Percentiles rank a stretch among this genome's conserved stretches.
Conservation (phyloP, 1,284 basidiomycete genomes). For the Tylopilus sp. region DNA sequence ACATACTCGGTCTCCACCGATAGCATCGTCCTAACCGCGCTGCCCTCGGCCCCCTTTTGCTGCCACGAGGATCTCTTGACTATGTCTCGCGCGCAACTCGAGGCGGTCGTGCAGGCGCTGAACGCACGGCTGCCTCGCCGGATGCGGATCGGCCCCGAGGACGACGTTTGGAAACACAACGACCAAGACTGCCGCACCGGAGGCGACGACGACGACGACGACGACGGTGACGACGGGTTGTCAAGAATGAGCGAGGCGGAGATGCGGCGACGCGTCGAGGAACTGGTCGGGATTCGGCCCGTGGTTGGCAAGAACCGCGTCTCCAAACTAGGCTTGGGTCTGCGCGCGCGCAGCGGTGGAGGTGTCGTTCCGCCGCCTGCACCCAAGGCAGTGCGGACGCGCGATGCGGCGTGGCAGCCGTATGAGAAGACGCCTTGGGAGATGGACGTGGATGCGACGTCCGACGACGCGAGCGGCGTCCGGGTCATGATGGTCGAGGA, state of each 20-base stretch:
- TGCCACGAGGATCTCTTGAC: constrained; percentile 57
- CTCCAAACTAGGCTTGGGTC: constrained; percentile 15
- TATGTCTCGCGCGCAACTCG: constrained; percentile 46
- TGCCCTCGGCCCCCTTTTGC: constrained; percentile 50
- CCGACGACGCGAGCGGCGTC: background rate
- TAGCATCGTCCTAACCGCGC: constrained; percentile 52
- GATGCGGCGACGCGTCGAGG: constrained; percentile 47
- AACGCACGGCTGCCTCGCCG: constrained; percentile 46
- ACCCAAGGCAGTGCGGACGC: constrained; percentile 27
- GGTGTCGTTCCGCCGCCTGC: constrained; percentile 16
- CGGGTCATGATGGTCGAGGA: constrained; percentile 13
- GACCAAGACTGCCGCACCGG: background rate
- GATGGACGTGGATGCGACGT: constrained; percentile 19
- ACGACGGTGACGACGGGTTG: constrained; percentile 11
- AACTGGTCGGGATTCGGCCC: constrained; percentile 46
- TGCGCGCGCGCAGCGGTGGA: constrained; percentile 7
- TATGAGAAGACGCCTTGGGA: constrained; percentile 26
- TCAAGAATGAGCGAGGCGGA: constrained; percentile 35
- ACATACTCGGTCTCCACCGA: constrained; percentile 47
- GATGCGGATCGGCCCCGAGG: constrained; percentile 41
- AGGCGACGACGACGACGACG: background rate
- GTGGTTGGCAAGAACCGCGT: constrained; percentile 26
- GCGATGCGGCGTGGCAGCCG: constrained; percentile 18
- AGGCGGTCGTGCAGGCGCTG: constrained; percentile 42
- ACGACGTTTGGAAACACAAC: constrained; percentile 10